Evolutionary conservation across 176 grass and related monocot genomes (phyloP), one percentile per base, ranked within the genome.

Genomic region (Tillandsia fasciculata): DNA sequence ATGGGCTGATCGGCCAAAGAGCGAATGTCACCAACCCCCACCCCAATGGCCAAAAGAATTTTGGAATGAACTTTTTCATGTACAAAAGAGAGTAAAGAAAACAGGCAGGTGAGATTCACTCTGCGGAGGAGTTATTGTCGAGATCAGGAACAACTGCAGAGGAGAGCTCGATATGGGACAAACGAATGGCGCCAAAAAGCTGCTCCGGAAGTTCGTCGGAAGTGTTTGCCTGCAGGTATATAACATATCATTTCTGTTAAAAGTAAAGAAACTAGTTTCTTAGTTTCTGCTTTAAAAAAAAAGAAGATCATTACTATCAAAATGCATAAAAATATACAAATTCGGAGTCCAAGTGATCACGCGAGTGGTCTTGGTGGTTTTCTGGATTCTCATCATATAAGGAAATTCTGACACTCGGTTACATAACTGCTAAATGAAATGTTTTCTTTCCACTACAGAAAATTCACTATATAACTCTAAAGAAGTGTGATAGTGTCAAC

Each of bases 181-280:
- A 58, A 50, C 93, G 79, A 14, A 87, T 81, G 13, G 93, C 89
- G 17, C 93, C 89, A 12, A 96, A 54, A 50, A 96, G 86, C 76
- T 88, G 81, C 74, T 96, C 93, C 0, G 93, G 93, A 33, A 96
- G 87, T 71, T 96, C 93, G 17, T 92, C 93, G 1, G 64, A 74
- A 11, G 86, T 92, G 67, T 90, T 87, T 73, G 88, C 93, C 93
- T 96, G 81, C 65, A 74, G 58, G 54, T 22, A 49, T 71, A 33
- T 63, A 59, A 49, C 18, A 72, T 65, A 67, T 7, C 22, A 47
- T 49, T 52, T 70, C 77, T 33, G 14, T 67, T 56, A 6, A 48
- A 33, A 29, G 23, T 28, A 67, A 70, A 48, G 48, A 26, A 13
- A 51, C 2, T 59, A 75, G 50, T 24, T 64, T 12, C 64, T 66